These are phyloP conservation scores for Scheffersomyces titani DNA, from an alignment of 1,139 yeast species.

Conservation along the genomic window DNA sequence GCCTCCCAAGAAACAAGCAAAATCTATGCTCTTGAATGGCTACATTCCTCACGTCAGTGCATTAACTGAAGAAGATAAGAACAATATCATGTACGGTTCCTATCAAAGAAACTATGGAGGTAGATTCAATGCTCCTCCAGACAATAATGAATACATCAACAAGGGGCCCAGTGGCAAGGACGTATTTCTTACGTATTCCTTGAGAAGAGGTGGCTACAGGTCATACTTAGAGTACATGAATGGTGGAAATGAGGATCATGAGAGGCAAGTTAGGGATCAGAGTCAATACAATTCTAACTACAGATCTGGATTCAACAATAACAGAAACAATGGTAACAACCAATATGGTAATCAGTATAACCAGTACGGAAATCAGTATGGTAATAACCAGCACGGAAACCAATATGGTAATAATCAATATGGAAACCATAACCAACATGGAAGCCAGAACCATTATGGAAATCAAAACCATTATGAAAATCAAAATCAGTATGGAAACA, in stretches of 20 bases:
- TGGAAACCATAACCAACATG: conserved; percentile 12
- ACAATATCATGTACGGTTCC: conserved; percentile 52
- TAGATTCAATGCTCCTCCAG: conserved; percentile 34
- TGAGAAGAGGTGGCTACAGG: conserved; percentile 47
- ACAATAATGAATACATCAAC: conserved; percentile 41
- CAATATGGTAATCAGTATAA: conserved; percentile 8
- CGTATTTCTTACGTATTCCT: conserved; percentile 30
- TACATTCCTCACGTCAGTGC: conserved; percentile 63
- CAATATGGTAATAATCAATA: conserved; percentile 4
- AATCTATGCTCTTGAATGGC: conserved; percentile 85
- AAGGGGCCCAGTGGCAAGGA: conserved; percentile 45
- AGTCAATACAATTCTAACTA: conserved; percentile 8
- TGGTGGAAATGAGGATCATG: conserved; percentile 8
- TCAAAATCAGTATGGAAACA: conserved; percentile 1
- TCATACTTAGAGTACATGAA: conserved; percentile 21
- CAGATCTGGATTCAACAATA: conserved; percentile 5
- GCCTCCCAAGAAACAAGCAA: conserved; percentile 55
- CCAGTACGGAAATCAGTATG: conserved; percentile 4
- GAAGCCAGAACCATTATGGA: conserved; percentile 10
- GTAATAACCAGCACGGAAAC: conserved; percentile 2
- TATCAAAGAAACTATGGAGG: conserved; percentile 25
- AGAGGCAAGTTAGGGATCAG: conserved; percentile 10
- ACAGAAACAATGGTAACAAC: conserved; percentile 6
- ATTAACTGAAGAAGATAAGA: conserved; percentile 69
- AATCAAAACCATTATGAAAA: conserved; percentile 4